A percentile compares a stretch with the other conserved stretches of the same genome.
Evolutionary conservation across 1,284 basidiomycete species (phyloP).

Genomic region (Agroathelia rolfsii): DNA sequence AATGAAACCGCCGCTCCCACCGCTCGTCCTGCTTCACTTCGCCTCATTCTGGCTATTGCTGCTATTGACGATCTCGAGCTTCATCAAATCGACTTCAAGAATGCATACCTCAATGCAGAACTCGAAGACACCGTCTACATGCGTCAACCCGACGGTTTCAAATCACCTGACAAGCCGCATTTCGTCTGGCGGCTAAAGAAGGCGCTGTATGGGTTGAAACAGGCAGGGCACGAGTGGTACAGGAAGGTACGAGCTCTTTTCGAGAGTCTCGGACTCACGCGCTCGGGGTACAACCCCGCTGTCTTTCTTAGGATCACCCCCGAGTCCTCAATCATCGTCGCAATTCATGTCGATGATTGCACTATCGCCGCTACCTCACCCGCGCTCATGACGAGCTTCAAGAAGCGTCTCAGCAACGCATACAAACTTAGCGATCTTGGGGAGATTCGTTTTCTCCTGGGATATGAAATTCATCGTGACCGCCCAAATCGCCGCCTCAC

Average conservation of each 20-base stretch:
- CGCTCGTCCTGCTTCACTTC: conserved; percentile 10
- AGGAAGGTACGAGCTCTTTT: too few species aligned
- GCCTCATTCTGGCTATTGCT: conserved; percentile 10
- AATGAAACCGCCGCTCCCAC: conserved; percentile 14
- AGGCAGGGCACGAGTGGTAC: conserved; percentile 7
- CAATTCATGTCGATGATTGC: conserved; percentile 26
- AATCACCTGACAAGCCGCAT: conserved; percentile 6
- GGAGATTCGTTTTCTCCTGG: conserved; percentile 20
- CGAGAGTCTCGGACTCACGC: conserved; percentile 19
- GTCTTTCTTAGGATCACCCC: conserved; percentile 17
- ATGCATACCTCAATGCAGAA: conserved; percentile 16
- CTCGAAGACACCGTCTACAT: conserved; percentile 12
- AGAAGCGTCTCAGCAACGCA: conserved; percentile 14
- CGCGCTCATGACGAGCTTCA: conserved; percentile 14
- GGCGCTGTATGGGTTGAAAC: conserved; percentile 5
- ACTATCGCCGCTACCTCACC: conserved; percentile 13
- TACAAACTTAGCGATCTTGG: conserved; percentile 25
- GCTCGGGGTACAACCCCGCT: conserved; percentile 17
- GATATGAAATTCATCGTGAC: conserved; percentile 22
- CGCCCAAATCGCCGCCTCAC: conserved; percentile 11
- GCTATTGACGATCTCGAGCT: conserved; percentile 7
- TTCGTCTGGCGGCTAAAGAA: conserved; percentile 3
- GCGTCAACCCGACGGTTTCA: conserved; percentile 7
- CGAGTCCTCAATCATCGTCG: conserved; percentile 16
- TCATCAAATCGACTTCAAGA: conserved; percentile 8